These are phyloP conservation scores for Mortierella sp. DNA, from an alignment of 371 early-diverging fungal genomes.

Conservation along the genomic window DNA sequence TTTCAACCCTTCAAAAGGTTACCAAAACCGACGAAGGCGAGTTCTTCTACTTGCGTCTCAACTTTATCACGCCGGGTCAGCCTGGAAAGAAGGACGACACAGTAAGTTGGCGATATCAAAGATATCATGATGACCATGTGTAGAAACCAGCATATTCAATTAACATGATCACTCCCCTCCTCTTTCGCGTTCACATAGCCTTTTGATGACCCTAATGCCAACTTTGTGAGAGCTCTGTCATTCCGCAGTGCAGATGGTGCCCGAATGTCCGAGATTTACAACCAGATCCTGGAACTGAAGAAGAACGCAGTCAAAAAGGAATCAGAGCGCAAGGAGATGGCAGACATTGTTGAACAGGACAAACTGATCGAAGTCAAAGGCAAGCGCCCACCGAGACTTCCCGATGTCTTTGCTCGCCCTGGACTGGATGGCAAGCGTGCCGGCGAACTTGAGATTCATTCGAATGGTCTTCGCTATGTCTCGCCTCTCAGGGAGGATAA, in stretches of 20 bases:
- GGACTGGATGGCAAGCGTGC: slow-evolving; percentile 89
- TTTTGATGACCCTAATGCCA: slow-evolving; percentile 89
- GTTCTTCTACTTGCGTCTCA: slow-evolving; percentile 93
- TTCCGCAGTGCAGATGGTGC: slow-evolving; percentile 88
- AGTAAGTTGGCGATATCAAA: slow-evolving; percentile 45
- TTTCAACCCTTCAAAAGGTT: slow-evolving; percentile 95
- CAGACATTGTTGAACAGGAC: slow-evolving; percentile 96
- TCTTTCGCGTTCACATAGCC: slow-evolving; percentile 66
- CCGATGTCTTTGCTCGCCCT: slow-evolving; percentile 91
- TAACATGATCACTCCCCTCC: slow-evolving; percentile 4
- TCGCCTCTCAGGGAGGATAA: slow-evolving; percentile 83
- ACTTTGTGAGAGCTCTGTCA: slow-evolving; percentile 91
- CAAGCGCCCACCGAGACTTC: slow-evolving; percentile 80
- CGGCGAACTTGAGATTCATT: slow-evolving; percentile 95
- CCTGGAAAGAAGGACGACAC: slow-evolving; percentile 89
- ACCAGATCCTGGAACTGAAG: slow-evolving; percentile 88
- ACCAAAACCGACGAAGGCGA: slow-evolving; percentile 97
- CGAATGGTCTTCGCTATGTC: slow-evolving; percentile 93
- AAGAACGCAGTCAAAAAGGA: slow-evolving; percentile 89
- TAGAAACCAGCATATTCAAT: no score
- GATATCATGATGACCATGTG: no score
- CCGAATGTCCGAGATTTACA: slow-evolving; percentile 87
- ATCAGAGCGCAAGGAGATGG: slow-evolving; percentile 93
- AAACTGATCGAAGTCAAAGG: slow-evolving; percentile 84
- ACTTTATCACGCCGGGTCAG: slow-evolving; percentile 96